Evolutionary conservation across 1,139 yeast species (phyloP), one percentile per base, ranked within the genome.

Genomic region (Candida sp.): DNA sequence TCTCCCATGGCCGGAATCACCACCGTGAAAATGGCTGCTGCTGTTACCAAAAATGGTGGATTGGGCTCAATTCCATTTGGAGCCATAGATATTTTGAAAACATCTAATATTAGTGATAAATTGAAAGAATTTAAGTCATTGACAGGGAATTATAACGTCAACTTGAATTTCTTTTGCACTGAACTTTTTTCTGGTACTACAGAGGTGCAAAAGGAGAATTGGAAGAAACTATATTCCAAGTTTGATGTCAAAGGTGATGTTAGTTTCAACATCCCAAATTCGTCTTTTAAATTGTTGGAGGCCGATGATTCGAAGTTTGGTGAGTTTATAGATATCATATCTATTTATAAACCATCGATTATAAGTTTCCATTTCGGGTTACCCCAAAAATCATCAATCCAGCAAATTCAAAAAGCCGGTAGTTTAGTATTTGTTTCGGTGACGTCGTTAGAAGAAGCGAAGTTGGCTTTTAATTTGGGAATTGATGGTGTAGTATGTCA

Each of bases 1-100:
- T 67, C 81, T 1, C 82, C 82, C 27, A 77, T 77, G 82, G 81
- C 81, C 0, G 81, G 81, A 1, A 65, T 75, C 1, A 62, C 73
- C 22, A 74, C 78, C 0, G 58, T 66, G 1, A 58, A 59, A 29
- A 52, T 77, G 45, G 77, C 79, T 0, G 63, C 73, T 1, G 58
- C 56, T 1, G 68, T 74, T 1, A 57, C 68, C 1, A 55, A 56
- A 4, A 45, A 49, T 19, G 82, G 82, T 0, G 81, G 71, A 1
- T 43, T 77, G 21, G 82, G 80, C 0, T 69, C 81, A 1, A 44
- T 77, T 2, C 73, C 81, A 1, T 53, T 75, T 34, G 75, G 76
- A 1, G 53, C 62, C 35, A 48, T 63, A 43, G 62, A 63, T 47
- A 57, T 70, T 15, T 46, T 50, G 11, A 49, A 50, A 15, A 54